phyloP scores from a whole-genome alignment of 2,329 filamentous ascomycete species.

The Aureobasidium sp. region DNA sequence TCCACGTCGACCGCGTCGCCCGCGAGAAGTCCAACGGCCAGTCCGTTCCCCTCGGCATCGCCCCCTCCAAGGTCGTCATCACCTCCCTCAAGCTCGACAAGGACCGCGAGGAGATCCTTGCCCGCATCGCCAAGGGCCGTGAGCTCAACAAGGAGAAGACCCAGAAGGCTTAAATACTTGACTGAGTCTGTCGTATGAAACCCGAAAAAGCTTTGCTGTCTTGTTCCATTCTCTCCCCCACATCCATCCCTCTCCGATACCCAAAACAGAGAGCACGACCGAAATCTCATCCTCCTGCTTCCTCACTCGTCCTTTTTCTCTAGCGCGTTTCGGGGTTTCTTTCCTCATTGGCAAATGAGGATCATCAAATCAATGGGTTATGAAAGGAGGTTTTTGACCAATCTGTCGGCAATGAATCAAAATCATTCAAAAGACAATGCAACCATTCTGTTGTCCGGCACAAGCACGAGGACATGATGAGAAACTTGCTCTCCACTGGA shows the following conservation, averaged over 20 bases:
- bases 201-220: conserved; percentile 10
- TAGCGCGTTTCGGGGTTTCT: conserved; percentile 12
- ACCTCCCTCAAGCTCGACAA: conserved; percentile 98
- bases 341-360: conserved; percentile 9
- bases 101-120: conserved; percentile 83
- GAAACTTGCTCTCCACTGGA: background rate
- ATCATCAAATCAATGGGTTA: conserved; percentile 9
- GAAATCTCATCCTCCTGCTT: background rate
- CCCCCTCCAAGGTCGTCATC: conserved; percentile 95
- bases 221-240: background rate
- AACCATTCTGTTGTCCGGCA: background rate
- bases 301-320: background rate
- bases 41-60: conserved; percentile 87
- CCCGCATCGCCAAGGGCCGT: conserved; percentile 74
- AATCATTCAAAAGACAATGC: conserved; percentile 8
- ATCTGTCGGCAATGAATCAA: conserved; percentile 9
- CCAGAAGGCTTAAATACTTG: conserved; percentile 20
- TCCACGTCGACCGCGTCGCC: conserved; percentile 94
- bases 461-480: background rate
- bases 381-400: conserved; percentile 6
- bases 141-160: conserved; percentile 61
- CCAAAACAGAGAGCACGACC: background rate
- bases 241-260: background rate
- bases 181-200: conserved; percentile 1
- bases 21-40: conserved; percentile 98